Base-by-base conservation (phyloP, 441 rosid species). In the Erodium texanum region DNA sequence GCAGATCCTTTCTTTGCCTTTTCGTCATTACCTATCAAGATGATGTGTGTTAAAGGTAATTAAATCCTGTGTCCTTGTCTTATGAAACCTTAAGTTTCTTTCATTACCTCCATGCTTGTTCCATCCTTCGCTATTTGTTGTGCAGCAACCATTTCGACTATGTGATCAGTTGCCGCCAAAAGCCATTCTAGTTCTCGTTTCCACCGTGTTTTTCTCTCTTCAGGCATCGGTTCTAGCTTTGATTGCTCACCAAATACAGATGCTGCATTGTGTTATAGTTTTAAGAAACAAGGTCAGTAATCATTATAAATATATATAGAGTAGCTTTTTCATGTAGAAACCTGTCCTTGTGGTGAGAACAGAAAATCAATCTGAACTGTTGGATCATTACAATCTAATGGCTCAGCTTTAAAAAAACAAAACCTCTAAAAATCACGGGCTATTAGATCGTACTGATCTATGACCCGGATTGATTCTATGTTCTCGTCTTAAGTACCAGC, bases 91-190 rank as follows among this genome's bases (percentile, higher is more conserved):
- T 52, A 52, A 4, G 14, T 52, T 52, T 11, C 59, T 52, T n/a
- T 52, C 65, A 0, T 62, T 78, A 92, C 99, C 97, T 95, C 99
- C 85, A 95, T 87, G 67, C 69, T 81, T 20, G 80, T 73, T 58
- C 98, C 99, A 61, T 92, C 82, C 73, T 87, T 86, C 74, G 80
- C 78, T 74, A 77, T 80, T 67, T 78, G 89, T 72, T 95, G 98
- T 43, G 88, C 79, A 54, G 99, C 84, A 74, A 86, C 95, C 62
- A 95, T 78, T 78, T 95, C 97, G 56, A 95, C 98, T 52, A 95
- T 75, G 74, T 87, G 76, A 79, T 95, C 96, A 29, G 93, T 80
- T 24, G 89, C 99, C n/a, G 88, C 86, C 65, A 95, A 82, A 61
- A 95, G 85, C 96, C 89, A 92, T 64, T 85, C 89, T 0, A 87